A percentile compares a stretch with the other conserved stretches of the same genome.
Conservation (phyloP, 257 asterid species). For the Cinchona pubescens region DNA sequence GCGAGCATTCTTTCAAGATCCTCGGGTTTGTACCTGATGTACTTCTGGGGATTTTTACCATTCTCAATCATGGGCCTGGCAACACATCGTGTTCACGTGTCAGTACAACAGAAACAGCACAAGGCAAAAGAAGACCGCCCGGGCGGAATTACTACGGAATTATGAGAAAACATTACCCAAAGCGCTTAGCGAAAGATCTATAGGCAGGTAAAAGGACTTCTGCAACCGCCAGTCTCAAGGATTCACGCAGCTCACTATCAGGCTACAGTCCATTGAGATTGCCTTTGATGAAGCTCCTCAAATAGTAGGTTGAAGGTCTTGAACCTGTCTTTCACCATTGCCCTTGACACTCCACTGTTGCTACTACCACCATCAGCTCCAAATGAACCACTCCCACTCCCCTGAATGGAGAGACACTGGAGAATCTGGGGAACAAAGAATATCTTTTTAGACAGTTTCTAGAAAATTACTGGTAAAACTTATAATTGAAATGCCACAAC, state of each 20-base stretch:
- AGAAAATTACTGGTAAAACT: background rate
- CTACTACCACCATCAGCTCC: conserved; percentile 38
- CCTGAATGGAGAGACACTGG: conserved; percentile 78
- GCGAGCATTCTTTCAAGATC: conserved; percentile 97
- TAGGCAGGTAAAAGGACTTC: conserved; percentile 95
- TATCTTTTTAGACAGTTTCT: background rate
- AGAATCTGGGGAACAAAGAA: conserved; percentile 58
- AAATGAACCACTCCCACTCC: conserved; percentile 49
- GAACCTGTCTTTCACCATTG: conserved; percentile 78
- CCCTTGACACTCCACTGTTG: conserved; percentile 66
- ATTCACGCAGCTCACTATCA: conserved; percentile 93
- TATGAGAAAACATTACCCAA: conserved; percentile 53
- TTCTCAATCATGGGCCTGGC: conserved; percentile 78
- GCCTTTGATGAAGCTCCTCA: conserved; percentile 97
- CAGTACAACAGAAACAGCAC: background rate
- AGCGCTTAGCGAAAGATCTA: conserved; percentile 78
- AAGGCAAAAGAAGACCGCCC: background rate
- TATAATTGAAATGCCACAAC: background rate
- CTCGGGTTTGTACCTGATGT: conserved; percentile 72
- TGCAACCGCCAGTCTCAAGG: conserved; percentile 91
- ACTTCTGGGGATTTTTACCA: conserved; percentile 83
- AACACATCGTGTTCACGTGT: background rate
- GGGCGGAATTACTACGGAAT: background rate
- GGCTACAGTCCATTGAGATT: conserved; percentile 99
- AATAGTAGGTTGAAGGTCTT: conserved; percentile 75